These are phyloP conservation scores for Gilbertella persicaria DNA, from an alignment of 371 early-diverging fungal genomes.

Conservation along the genomic window DNA sequence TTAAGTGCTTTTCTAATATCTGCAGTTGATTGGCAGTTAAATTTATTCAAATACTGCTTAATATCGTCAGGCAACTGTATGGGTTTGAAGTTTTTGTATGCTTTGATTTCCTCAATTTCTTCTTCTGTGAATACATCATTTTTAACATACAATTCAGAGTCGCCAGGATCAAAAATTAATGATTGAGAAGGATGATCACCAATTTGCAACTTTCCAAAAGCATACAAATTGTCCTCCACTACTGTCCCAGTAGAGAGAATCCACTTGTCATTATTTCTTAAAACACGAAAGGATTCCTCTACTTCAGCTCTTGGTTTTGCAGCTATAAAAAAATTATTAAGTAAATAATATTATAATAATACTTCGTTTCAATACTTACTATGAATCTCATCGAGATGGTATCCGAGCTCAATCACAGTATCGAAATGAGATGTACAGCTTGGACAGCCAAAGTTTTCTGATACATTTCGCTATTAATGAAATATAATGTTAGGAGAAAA, in stretches of 20 bases:
- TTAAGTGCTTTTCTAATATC: constrained; percentile 24
- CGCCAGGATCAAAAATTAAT: constrained; percentile 23
- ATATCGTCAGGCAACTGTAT: constrained; percentile 20
- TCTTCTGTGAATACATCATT: constrained; percentile 21
- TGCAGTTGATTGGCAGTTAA: constrained; percentile 22
- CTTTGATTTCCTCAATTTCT: constrained; percentile 22
- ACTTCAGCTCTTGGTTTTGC: constrained; percentile 12
- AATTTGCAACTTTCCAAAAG: constrained; percentile 24
- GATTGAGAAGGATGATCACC: constrained; percentile 23
- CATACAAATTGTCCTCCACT: constrained; percentile 13
- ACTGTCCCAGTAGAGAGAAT: constrained; percentile 17
- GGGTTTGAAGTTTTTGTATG: constrained; percentile 9
- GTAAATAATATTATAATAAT: constrained; percentile 7
- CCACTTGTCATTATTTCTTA: constrained; percentile 10
- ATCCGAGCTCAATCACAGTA: constrained; percentile 14
- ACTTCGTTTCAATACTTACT: constrained; percentile 17
- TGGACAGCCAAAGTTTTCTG: constrained; percentile 16
- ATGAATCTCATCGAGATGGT: constrained; percentile 16
- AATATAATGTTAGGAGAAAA: constrained; percentile 9
- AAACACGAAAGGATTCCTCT: constrained; percentile 3
- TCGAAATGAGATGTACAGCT: constrained; percentile 19
- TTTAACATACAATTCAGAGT: constrained; percentile 21
- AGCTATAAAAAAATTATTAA: constrained; percentile 12
- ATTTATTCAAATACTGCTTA: constrained; percentile 26
- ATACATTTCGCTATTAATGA: constrained; percentile 19